Evolutionary conservation across 78 protist species (phyloP).

Genomic region (Dictyostelium intermedium): DNA sequence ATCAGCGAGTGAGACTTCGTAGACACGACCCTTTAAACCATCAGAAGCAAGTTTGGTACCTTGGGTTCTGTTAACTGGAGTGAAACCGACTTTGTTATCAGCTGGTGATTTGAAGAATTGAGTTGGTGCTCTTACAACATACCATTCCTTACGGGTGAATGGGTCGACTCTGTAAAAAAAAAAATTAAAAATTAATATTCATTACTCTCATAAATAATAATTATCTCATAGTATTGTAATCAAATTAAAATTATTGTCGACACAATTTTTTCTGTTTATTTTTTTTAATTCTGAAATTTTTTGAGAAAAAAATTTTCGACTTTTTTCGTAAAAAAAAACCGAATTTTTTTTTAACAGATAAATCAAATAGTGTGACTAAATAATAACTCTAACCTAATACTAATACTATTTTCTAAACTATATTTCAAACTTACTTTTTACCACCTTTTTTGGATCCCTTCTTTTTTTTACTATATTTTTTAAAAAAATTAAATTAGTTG

Average conservation of each 20-base stretch:
- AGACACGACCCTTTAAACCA: constrained; percentile 97
- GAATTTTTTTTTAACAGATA: neutral
- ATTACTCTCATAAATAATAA: too few relatives aligned
- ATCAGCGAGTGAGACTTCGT: constrained; percentile 97
- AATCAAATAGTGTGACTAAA: neutral
- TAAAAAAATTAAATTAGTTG: neutral
- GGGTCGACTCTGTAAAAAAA: constrained; percentile 88
- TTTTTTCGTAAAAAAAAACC: neutral
- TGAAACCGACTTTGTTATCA: constrained; percentile 93
- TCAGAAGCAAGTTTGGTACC: constrained; percentile 97
- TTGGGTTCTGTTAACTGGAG: constrained; percentile 95
- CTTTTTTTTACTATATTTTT: constrained; percentile 39
- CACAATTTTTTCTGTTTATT: neutral
- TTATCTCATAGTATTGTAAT: too few relatives aligned
- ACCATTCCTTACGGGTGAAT: constrained; percentile 99
- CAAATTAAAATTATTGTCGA: neutral
- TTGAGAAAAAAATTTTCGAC: too few relatives aligned
- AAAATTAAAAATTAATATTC: neutral
- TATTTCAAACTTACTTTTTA: constrained; percentile 58
- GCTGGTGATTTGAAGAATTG: constrained; percentile 82
- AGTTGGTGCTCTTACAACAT: constrained; percentile 96
- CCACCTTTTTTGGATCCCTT: constrained; percentile 82
- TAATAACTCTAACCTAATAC: neutral
- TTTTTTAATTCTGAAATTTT: neutral
- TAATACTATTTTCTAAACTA: neutral